A percentile compares a stretch with the other conserved stretches of the same genome.
These are phyloP conservation scores for Saccharomycopsis sp. DNA, from an alignment of 805 yeast species.

Conservation along the genomic window DNA sequence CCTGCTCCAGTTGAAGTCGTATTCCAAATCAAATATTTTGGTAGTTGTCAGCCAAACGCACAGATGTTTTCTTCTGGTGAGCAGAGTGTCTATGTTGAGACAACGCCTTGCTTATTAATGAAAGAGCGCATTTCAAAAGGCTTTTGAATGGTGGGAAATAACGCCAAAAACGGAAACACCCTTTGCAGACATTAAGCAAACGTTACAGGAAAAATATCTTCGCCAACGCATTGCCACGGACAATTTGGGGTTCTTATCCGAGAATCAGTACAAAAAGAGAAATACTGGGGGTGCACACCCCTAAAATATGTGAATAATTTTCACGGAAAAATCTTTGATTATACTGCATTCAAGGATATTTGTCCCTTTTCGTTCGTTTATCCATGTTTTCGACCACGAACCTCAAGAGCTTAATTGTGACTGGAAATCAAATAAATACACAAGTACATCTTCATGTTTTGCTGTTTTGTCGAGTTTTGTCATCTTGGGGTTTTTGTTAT, in stretches of 20 bases:
- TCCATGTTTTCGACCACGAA: not conserved
- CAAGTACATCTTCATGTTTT: not conserved
- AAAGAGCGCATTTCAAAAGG: not conserved
- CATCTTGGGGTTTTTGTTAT: not conserved
- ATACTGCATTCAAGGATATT: constrained; percentile 2
- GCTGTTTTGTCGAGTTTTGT: not conserved
- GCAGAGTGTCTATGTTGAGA: not conserved
- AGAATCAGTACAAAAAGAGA: not conserved
- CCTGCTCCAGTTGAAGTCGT: too few relatives aligned
- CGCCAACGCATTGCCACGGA: not conserved
- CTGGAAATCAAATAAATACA: not conserved
- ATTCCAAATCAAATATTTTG: too few relatives aligned
- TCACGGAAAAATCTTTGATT: not conserved
- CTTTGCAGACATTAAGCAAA: too few relatives aligned
- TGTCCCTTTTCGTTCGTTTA: not conserved
- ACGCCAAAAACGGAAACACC: not conserved
- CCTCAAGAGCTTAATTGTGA: not conserved
- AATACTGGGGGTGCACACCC: not conserved
- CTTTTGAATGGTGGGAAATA: not conserved
- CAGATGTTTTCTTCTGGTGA: not conserved
- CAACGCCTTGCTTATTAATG: not conserved
- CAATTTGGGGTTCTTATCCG: not conserved
- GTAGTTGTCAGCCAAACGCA: too few relatives aligned
- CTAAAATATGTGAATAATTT: not conserved
- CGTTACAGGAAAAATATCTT: not conserved